Conservation (phyloP, 257 asterid genomes). For the Solanum chilense region DNA sequence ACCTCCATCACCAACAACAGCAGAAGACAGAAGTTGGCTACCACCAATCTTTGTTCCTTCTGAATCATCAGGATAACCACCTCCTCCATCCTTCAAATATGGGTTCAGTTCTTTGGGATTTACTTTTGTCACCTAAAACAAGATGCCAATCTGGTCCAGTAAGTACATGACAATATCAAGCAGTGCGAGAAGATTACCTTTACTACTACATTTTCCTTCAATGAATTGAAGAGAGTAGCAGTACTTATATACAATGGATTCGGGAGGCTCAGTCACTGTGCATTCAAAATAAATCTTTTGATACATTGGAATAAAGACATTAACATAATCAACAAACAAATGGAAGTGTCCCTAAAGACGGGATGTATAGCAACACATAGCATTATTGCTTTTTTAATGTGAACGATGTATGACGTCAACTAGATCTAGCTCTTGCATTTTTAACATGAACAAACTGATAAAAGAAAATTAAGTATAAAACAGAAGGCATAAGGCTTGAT, state of each 20-base stretch:
- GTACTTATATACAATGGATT: not conserved
- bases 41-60: conserved; percentile 23
- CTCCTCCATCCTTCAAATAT: conserved; percentile 53
- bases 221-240: not conserved
- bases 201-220: not conserved
- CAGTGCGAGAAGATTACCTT: not conserved
- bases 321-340: not conserved
- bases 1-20: conserved; percentile 94
- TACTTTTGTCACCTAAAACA: conserved; percentile 39
- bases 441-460: not conserved
- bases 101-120: conserved; percentile 87
- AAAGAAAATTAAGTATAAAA: not conserved
- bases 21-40: conserved; percentile 35
- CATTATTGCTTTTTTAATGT: not conserved
- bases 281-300: not conserved
- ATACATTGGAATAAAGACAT: not conserved
- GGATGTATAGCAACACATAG: not conserved
- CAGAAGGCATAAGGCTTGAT: not conserved
- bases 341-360: not conserved
- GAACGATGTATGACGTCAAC: not conserved
- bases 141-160: not conserved
- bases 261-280: not conserved
- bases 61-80: conserved; percentile 75
- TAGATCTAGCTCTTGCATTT: not conserved
- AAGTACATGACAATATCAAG: not conserved